These are phyloP conservation scores for Hyaloscypha variabilis DNA, from an alignment of 495 filamentous ascomycete genomes.

Conservation along the genomic window DNA sequence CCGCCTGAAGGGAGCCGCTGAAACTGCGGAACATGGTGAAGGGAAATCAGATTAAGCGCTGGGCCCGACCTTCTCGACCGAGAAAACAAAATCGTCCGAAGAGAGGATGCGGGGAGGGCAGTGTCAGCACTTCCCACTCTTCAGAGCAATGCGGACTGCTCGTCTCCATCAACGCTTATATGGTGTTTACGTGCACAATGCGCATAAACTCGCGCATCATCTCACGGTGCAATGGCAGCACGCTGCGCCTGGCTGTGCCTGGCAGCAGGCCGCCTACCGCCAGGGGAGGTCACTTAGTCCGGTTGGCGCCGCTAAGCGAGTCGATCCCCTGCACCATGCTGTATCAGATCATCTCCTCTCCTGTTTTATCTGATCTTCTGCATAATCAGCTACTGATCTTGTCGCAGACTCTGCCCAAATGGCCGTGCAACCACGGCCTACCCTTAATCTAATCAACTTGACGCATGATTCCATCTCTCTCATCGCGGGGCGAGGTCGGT, in stretches of 20 bases:
- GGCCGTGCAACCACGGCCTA: conserved; percentile 10
- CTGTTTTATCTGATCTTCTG: conserved; percentile 28
- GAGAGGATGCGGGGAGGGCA: not conserved
- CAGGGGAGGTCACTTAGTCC: not conserved
- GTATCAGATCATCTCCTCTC: conserved; percentile 29
- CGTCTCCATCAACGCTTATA: not conserved
- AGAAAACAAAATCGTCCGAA: not conserved
- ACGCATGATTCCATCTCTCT: conserved; percentile 13
- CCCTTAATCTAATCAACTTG: conserved; percentile 18
- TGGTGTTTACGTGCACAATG: not conserved
- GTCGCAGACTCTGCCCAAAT: conserved; percentile 17
- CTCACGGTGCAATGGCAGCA: not conserved
- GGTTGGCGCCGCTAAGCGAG: conserved; percentile 24
- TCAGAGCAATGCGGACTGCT: not conserved
- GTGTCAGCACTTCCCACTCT: not conserved
- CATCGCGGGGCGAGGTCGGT: not conserved
- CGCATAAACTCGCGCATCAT: conserved; percentile 8
- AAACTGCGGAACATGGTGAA: not conserved
- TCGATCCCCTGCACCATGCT: not conserved
- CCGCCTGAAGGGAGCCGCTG: not conserved
- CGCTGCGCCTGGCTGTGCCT: too few relatives aligned
- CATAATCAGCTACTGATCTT: conserved; percentile 26
- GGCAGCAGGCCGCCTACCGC: too few relatives aligned
- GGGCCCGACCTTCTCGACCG: not conserved
- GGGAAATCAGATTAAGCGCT: conserved; percentile 23